Percentiles rank a stretch among this genome's conserved stretches.
Evolutionary conservation across 2,329 filamentous ascomycete genomes (phyloP).

Genomic region (Colletotrichum melonis): DNA sequence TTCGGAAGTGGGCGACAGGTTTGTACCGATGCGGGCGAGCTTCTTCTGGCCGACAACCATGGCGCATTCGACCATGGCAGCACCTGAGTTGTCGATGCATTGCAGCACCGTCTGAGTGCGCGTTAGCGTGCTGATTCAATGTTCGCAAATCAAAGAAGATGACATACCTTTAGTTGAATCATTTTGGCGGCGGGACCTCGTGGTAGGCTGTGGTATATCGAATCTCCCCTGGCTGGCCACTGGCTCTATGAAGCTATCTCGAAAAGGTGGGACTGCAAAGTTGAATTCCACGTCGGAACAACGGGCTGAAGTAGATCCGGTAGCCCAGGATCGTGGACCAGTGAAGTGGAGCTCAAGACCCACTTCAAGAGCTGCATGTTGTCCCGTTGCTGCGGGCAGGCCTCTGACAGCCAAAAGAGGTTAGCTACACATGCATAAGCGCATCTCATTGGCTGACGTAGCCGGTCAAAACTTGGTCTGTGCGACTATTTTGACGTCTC

Average conservation of each 20-base stretch:
- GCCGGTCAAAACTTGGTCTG: constrained; percentile 16
- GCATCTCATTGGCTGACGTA: constrained; percentile 16
- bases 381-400: background rate
- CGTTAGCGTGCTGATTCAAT: background rate
- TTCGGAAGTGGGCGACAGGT: background rate
- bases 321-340: no score
- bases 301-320: constrained; percentile 13
- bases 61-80: constrained; percentile 95
- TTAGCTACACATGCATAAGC: background rate
- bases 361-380: background rate
- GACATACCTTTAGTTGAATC: constrained; percentile 86
- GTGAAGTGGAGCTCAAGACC: no score
- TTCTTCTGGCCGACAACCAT: constrained; percentile 92
- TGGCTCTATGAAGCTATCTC: constrained; percentile 30
- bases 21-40: constrained; percentile 86
- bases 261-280: constrained; percentile 29
- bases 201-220: constrained; percentile 19
- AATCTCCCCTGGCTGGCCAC: constrained; percentile 19
- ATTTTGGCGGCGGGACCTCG: constrained; percentile 66
- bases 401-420: background rate
- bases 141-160: background rate
- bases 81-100: constrained; percentile 99
- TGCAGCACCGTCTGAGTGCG: constrained; percentile 86
- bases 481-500: constrained; percentile 36
- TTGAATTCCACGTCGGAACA: constrained; percentile 17